phyloP scores from a whole-genome alignment of 768 basidiomycete genomes.

The Kwoniella dendrophila region DNA sequence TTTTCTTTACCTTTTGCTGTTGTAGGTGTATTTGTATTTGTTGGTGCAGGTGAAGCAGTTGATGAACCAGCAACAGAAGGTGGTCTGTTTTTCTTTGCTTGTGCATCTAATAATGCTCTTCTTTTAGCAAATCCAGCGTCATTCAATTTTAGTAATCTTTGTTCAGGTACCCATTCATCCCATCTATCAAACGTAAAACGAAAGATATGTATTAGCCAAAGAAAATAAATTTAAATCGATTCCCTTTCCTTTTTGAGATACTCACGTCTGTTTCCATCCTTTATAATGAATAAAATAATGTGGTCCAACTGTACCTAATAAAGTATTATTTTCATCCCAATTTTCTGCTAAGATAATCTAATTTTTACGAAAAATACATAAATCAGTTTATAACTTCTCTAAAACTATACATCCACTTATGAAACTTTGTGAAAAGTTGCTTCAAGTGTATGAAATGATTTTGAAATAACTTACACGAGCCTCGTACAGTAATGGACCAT shows the following conservation, averaged over 20 bases:
- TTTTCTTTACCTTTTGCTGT: slow-evolving; percentile 46
- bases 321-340: slow-evolving; percentile 67
- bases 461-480: slow-evolving; percentile 64
- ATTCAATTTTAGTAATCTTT: slow-evolving; percentile 78
- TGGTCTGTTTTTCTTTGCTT: slow-evolving; percentile 58
- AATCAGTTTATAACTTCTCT: slow-evolving; percentile 27
- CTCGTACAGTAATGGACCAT: slow-evolving; percentile 93
- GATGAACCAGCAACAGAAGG: slow-evolving; percentile 42
- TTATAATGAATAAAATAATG: slow-evolving; percentile 98
- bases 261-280: slow-evolving; percentile 96
- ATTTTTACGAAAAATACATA: slow-evolving; percentile 1
- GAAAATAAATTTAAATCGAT: too few species aligned
- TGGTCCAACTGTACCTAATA: slow-evolving; percentile 67
- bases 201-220: neutral
- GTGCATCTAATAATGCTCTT: slow-evolving; percentile 63
- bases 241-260: too few species aligned
- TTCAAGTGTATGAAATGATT: slow-evolving; percentile 5
- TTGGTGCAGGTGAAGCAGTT: slow-evolving; percentile 22
- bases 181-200: slow-evolving; percentile 62
- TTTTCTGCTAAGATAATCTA: slow-evolving; percentile 68
- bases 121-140: slow-evolving; percentile 78
- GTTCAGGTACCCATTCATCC: slow-evolving; percentile 93
- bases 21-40: slow-evolving; percentile 2
- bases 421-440: slow-evolving; percentile 28
- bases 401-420: slow-evolving; percentile 1